Evolutionary conservation across 1,139 yeast genomes (phyloP).

Genomic region (Casaregolazyma lundiana): DNA sequence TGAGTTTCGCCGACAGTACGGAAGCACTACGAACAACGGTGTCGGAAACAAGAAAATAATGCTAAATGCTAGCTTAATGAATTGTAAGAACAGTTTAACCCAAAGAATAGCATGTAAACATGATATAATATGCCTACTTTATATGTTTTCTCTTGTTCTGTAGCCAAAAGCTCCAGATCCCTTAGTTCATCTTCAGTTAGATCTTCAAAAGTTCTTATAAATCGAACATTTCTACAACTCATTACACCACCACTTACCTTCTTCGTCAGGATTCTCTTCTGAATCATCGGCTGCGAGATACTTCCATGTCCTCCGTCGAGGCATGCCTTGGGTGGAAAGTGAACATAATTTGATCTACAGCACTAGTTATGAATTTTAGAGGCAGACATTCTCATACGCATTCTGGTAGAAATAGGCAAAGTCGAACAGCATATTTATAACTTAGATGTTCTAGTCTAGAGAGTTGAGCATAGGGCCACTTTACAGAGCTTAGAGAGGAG

Average conservation of each 20-base stretch:
- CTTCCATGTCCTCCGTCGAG: constrained; percentile 22
- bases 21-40: constrained; percentile 29
- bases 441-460: no score
- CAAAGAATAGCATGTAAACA: background rate
- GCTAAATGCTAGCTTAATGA: constrained; percentile 21
- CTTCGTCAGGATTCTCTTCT: constrained; percentile 21
- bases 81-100: background rate
- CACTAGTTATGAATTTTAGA: no score
- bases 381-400: no score
- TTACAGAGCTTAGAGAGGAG: no score
- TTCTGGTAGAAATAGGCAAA: no score
- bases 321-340: background rate
- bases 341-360: background rate
- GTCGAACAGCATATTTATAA: no score
- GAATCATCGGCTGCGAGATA: constrained; percentile 20
- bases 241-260: constrained; percentile 21
- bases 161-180: constrained; percentile 25
- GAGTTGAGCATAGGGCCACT: no score
- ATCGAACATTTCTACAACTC: background rate
- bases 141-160: constrained; percentile 23
- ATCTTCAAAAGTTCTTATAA: background rate
- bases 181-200: constrained; percentile 24
- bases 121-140: constrained; percentile 13
- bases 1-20: constrained; percentile 31
- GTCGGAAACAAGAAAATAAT: constrained; percentile 31